These are phyloP conservation scores for Manihot esculenta DNA, from an alignment of 441 rosid species.

Conservation along the genomic window DNA sequence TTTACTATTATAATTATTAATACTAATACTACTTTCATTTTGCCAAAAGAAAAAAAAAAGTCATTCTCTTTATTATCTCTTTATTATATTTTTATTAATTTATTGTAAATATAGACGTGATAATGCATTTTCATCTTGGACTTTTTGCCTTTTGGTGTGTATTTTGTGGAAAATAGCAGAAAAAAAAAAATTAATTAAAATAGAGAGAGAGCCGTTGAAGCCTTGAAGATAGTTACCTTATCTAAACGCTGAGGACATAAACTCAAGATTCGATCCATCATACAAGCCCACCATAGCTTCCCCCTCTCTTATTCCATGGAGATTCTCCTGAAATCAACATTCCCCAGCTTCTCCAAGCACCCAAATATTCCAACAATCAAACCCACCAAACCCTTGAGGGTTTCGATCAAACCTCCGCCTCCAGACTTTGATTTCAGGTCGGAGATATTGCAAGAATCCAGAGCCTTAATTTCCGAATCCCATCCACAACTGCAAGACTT, in stretches of 20 bases:
- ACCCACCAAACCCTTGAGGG: constrained; percentile 39
- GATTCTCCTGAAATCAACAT: constrained; percentile 37
- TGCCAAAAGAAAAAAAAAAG: no score
- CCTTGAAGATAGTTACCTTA: constrained; percentile 23
- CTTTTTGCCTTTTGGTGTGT: no score
- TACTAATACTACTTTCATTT: no score
- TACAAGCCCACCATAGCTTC: background rate
- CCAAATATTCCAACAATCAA: constrained; percentile 28
- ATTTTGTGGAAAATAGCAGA: no score
- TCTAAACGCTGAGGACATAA: constrained; percentile 12
- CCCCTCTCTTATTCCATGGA: constrained; percentile 45
- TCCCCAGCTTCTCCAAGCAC: constrained; percentile 36
- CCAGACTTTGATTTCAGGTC: constrained; percentile 69
- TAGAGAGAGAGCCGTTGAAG: background rate
- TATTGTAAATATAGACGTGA: no score
- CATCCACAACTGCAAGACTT: constrained; percentile 61
- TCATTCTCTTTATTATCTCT: no score
- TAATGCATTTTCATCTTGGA: no score
- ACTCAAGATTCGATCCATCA: background rate
- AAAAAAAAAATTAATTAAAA: no score
- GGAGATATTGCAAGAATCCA: constrained; percentile 47
- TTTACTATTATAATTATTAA: no score
- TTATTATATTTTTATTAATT: no score
- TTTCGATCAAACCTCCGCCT: constrained; percentile 63
- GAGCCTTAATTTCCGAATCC: constrained; percentile 45